A percentile compares a stretch with the other conserved stretches of the same genome.
Evolutionary conservation across 2,329 filamentous ascomycete species (phyloP).

Genomic region (Xylariaceae sp.): DNA sequence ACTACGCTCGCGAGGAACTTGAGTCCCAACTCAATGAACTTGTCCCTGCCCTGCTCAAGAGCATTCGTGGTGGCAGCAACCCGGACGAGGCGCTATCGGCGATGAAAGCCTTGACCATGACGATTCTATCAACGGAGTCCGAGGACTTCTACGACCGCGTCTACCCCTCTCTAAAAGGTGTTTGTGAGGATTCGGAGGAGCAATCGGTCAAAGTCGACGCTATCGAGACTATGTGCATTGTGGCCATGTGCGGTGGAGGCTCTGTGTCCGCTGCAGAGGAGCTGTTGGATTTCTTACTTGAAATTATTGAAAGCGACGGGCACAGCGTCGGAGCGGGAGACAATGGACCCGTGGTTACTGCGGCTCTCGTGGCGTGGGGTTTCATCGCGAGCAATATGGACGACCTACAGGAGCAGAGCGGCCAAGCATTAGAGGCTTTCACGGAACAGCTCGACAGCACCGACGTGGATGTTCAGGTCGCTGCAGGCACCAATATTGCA

Average conservation of each 20-base stretch:
- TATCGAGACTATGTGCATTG: constrained; percentile 68
- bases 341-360: constrained; percentile 63
- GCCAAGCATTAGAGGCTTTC: constrained; percentile 71
- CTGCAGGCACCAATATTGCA: constrained; percentile 74
- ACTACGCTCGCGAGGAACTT: constrained; percentile 61
- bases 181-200: constrained; percentile 62
- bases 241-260: constrained; percentile 70
- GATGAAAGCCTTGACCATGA: constrained; percentile 65
- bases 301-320: constrained; percentile 76
- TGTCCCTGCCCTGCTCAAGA: constrained; percentile 60
- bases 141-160: constrained; percentile 62
- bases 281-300: constrained; percentile 67
- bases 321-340: constrained; percentile 66
- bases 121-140: constrained; percentile 61
- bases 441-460: constrained; percentile 78
- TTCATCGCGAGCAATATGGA: constrained; percentile 74
- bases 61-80: constrained; percentile 62
- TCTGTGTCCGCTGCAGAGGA: constrained; percentile 62
- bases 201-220: constrained; percentile 61
- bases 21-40: constrained; percentile 56
- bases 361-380: constrained; percentile 73
- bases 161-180: constrained; percentile 52
- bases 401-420: constrained; percentile 65
- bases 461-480: constrained; percentile 67
- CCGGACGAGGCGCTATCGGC: constrained; percentile 65